Percentiles rank a stretch among this genome's conserved stretches.
Conservation (phyloP, 1,284 basidiomycete genomes). For the Fomitopsis pinicola region DNA sequence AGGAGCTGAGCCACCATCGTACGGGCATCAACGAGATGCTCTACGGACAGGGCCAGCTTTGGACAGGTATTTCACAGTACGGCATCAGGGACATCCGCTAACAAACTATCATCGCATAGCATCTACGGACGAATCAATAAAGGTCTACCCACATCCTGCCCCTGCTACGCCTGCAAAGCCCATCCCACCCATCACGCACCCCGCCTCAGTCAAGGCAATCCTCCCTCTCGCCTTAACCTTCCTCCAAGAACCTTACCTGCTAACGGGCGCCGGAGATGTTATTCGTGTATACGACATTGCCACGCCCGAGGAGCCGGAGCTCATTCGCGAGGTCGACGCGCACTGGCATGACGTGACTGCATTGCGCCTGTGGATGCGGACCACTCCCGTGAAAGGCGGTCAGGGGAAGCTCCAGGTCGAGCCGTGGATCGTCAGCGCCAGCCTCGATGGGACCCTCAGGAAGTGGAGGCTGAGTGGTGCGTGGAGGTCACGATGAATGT, state of each 20-base stretch:
- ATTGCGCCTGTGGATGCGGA: conserved; percentile 66
- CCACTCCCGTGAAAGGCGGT: conserved; percentile 38
- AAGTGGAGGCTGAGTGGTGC: conserved; percentile 75
- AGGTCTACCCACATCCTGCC: conserved; percentile 43
- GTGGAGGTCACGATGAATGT: conserved; percentile 16
- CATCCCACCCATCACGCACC: conserved; percentile 56
- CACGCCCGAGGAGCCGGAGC: conserved; percentile 55
- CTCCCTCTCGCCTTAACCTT: conserved; percentile 63
- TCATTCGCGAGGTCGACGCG: conserved; percentile 68
- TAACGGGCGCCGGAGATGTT: conserved; percentile 81
- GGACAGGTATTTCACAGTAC: conserved; percentile 63
- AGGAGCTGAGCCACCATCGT: conserved; percentile 67
- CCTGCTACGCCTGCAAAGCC: conserved; percentile 25
- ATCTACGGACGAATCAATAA: conserved; percentile 83
- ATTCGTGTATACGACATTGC: conserved; percentile 74
- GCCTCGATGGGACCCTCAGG: conserved; percentile 82
- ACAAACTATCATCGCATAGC: conserved; percentile 40
- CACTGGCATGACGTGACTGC: conserved; percentile 86
- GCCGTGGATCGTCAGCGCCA: conserved; percentile 77
- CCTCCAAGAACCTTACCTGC: conserved; percentile 60
- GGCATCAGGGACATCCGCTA: not conserved
- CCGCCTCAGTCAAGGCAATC: conserved; percentile 65
- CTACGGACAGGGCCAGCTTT: conserved; percentile 65
- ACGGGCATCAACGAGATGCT: conserved; percentile 77
- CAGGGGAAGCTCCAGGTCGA: conserved; percentile 41